Evolutionary conservation across 2,329 filamentous ascomycete species (phyloP).

Genomic region (Nectriaceae sp.): DNA sequence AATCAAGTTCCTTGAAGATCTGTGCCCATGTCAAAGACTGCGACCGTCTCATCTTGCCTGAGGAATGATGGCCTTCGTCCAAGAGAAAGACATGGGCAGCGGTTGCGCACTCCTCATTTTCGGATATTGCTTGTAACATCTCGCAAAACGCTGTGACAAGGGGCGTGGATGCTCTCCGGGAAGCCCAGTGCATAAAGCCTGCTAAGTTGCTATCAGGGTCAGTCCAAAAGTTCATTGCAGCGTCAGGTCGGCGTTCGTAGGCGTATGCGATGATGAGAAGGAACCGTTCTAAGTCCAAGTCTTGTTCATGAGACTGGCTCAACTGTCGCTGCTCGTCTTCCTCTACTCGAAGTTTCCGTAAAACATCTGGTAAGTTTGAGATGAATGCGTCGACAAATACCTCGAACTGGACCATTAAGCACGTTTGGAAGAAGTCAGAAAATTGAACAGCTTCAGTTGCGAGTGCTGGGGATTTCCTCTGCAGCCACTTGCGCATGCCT

Average conservation of each 20-base stretch:
- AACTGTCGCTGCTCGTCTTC: slow-evolving; percentile 84
- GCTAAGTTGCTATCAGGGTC: slow-evolving; percentile 91
- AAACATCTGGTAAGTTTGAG: slow-evolving; percentile 89
- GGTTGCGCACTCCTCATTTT: slow-evolving; percentile 78
- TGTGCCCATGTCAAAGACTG: slow-evolving; percentile 90
- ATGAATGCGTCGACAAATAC: slow-evolving; percentile 90
- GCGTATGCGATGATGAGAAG: slow-evolving; percentile 89
- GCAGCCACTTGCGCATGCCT: slow-evolving; percentile 78
- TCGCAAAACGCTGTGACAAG: slow-evolving; percentile 95
- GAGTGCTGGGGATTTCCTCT: slow-evolving; percentile 75
- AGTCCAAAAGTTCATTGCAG: slow-evolving; percentile 86
- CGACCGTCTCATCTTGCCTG: slow-evolving; percentile 77
- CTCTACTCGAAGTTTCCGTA: slow-evolving; percentile 81
- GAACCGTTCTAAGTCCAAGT: slow-evolving; percentile 82
- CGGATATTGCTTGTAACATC: slow-evolving; percentile 86
- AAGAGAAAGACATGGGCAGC: slow-evolving; percentile 86
- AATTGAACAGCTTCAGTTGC: slow-evolving; percentile 68
- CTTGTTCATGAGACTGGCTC: slow-evolving; percentile 65
- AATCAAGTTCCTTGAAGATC: slow-evolving; percentile 86
- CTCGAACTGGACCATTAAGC: slow-evolving; percentile 81
- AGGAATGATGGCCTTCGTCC: slow-evolving; percentile 75
- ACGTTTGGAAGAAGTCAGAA: slow-evolving; percentile 68
- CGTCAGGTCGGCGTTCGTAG: slow-evolving; percentile 82
- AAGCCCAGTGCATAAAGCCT: slow-evolving; percentile 97
- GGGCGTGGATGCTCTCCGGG: slow-evolving; percentile 91